These are phyloP conservation scores for Wallacemonas sp. DNA, from an alignment of 208 protist genomes.

Conservation along the genomic window DNA sequence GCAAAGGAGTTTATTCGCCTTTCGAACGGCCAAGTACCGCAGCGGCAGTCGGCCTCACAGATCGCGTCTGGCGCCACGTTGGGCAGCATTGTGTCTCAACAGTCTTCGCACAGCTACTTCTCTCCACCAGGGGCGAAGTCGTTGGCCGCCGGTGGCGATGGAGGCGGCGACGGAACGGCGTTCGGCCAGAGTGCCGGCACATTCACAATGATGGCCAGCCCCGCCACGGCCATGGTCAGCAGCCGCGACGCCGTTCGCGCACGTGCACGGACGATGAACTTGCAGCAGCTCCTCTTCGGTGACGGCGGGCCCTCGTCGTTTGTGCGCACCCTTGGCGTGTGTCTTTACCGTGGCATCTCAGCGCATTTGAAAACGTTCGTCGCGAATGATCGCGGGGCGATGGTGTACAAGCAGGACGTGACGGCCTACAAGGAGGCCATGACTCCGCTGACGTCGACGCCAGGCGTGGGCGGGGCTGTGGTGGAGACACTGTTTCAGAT, in stretches of 20 bases:
- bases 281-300: conserved; percentile 83
- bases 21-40: conserved; percentile 62
- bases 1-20: conserved; percentile 83
- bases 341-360: conserved; percentile 78
- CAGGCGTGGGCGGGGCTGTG: conserved; percentile 77
- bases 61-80: conserved; percentile 12
- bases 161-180: background rate
- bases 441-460: conserved; percentile 60
- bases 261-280: conserved; percentile 74
- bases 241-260: conserved; percentile 47
- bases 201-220: conserved; percentile 13
- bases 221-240: conserved; percentile 14
- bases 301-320: conserved; percentile 82
- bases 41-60: conserved; percentile 26
- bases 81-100: conserved; percentile 11
- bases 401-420: conserved; percentile 90
- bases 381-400: conserved; percentile 69
- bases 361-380: conserved; percentile 72
- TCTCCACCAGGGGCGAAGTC: conserved; percentile 13
- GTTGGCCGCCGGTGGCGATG: conserved; percentile 1
- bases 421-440: conserved; percentile 87
- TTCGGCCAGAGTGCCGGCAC: background rate
- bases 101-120: conserved; percentile 17
- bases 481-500: conserved; percentile 83
- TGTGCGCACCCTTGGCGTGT: conserved; percentile 83